Evolutionary conservation across 148 eudicot species (phyloP).

Genomic region (Gaultheria prostrata): DNA sequence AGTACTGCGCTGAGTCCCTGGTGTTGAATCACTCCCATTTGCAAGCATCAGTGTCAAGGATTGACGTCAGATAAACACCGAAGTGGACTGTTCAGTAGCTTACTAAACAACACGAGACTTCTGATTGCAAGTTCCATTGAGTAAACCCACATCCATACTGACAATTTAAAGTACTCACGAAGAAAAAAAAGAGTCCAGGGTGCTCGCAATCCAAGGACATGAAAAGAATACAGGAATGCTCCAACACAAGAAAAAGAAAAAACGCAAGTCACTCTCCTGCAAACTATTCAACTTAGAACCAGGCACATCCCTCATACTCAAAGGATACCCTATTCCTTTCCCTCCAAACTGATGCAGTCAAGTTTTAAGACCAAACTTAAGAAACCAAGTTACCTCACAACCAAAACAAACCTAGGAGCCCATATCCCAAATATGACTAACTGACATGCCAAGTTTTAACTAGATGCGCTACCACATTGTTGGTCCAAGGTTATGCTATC

Average conservation of each 20-base stretch:
- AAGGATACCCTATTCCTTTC: background rate
- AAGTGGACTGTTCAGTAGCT: background rate
- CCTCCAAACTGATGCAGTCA: constrained; percentile 6
- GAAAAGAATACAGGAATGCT: background rate
- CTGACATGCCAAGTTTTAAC: background rate
- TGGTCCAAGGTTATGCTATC: background rate
- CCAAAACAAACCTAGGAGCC: constrained; percentile 3
- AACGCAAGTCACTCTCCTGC: background rate
- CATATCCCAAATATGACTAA: background rate
- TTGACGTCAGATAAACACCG: background rate
- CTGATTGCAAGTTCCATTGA: background rate
- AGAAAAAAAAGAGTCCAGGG: background rate
- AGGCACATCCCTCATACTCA: background rate
- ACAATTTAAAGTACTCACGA: background rate
- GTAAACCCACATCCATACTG: background rate
- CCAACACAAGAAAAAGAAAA: background rate
- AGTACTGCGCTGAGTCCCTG: background rate
- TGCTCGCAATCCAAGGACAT: background rate
- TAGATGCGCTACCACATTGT: background rate
- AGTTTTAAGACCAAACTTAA: background rate
- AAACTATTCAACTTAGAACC: background rate
- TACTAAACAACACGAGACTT: background rate
- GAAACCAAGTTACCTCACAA: background rate
- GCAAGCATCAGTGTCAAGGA: constrained; percentile 4
- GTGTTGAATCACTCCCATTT: background rate